Base-by-base conservation (phyloP, 768 basidiomycete genomes). In the Fistulinella prunicolor region DNA sequence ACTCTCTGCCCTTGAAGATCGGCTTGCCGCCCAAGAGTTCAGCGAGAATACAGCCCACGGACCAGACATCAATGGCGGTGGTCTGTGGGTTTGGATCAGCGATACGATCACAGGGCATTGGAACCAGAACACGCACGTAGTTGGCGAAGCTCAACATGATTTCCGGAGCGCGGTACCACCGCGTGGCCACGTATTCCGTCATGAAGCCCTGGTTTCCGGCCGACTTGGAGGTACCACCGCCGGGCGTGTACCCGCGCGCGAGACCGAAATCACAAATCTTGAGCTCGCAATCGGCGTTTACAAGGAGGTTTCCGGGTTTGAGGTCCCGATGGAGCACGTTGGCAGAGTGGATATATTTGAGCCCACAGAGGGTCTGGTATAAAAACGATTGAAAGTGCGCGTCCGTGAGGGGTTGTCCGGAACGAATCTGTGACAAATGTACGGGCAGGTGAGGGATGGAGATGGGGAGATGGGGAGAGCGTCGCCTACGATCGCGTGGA, bases 181-280 rank as follows among this genome's bases (percentile, higher is more conserved):
- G 79, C 8, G 95, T 99, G n/a, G 95, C 95, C 26, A 98, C 89
- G 66, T 95, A 98, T 71, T 98, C 96, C 0, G 96, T 98, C 95
- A 98, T 97, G 72, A 98, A 97, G 0, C 95, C 95, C 61, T 86
- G 87, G 60, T 89, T 88, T 30, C 85, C 84, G 19, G 86, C 82
- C 1, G 83, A 77, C 55, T 77, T 82, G 44, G 81, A 85, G 29
- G 79, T 81, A 28, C 87, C 86, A 38, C 85, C 80, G 17, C 86
- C 89, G 4, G 91, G 91, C 19, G 86, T 91, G 68, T 94, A 95
- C 3, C 94, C 94, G 63, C 94, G 76, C 4, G 96, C 95, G 32
- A 99, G 81, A 38, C 96, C 96, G 66, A 99, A 99, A 70, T 99
- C 95, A 64, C 96, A 99, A 58, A 99, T 98, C 75, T 96, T 94